Evolutionary conservation across 169 alveolate genomes (phyloP).

Genomic region (Eimeria necatrix): DNA sequence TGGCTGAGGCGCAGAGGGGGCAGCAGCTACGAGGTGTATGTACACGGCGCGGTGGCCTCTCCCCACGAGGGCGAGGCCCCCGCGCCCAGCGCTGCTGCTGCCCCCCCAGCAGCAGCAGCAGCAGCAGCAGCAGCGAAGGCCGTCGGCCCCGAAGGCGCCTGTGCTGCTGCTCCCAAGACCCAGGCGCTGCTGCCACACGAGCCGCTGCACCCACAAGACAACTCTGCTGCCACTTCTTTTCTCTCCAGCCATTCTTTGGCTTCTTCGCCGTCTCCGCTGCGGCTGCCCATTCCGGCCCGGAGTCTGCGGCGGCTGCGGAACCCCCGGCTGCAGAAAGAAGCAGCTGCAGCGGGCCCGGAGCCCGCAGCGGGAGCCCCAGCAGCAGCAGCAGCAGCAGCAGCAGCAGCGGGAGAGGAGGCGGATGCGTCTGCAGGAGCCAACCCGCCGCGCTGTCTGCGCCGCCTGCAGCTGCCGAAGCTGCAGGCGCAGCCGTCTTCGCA

Average conservation of each 20-base stretch:
- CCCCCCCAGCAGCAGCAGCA: neutral
- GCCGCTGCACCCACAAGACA: too few species aligned
- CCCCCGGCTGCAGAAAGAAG: constrained; percentile 40
- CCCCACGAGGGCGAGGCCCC: neutral
- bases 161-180: neutral
- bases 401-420: too few species aligned
- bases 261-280: constrained; percentile 22
- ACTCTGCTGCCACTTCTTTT: neutral
- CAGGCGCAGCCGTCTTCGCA: neutral
- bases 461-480: constrained; percentile 57
- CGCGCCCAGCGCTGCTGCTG: neutral
- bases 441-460: constrained; percentile 1
- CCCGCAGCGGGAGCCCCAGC: constrained; percentile 9
- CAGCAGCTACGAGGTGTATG: constrained; percentile 1
- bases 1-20: neutral
- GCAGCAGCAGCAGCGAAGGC: constrained; percentile 12
- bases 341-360: constrained; percentile 17
- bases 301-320: constrained; percentile 59
- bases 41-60: constrained; percentile 14
- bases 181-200: neutral
- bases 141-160: neutral
- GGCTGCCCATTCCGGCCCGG: constrained; percentile 49
- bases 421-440: too few species aligned
- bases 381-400: neutral
- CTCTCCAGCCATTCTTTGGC: constrained; percentile 16